Conservation (phyloP, 805 yeast species). For the Starmera quercuum region DNA sequence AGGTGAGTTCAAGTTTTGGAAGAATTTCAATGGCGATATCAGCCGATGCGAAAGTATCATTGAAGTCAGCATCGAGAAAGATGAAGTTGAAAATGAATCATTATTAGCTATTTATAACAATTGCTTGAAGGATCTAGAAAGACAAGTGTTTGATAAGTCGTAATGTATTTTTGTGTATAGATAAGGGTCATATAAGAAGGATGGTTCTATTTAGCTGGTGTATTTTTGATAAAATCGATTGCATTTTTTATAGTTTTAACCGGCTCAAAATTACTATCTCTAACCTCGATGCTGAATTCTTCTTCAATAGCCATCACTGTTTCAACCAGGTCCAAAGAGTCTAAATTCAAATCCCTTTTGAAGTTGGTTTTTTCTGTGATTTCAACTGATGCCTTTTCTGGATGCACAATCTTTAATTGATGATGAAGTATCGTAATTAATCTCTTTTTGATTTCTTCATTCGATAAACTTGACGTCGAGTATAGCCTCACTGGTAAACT, state of each 20-base stretch:
- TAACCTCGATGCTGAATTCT: conserved; percentile 57
- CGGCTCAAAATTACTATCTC: conserved; percentile 80
- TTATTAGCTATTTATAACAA: conserved; percentile 34
- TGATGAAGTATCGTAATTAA: conserved; percentile 30
- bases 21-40: conserved; percentile 41
- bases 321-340: conserved; percentile 66
- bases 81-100: conserved; percentile 16
- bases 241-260: conserved; percentile 85
- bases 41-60: conserved; percentile 37
- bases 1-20: conserved; percentile 67
- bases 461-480: not conserved
- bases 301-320: conserved; percentile 69
- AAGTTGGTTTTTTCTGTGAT: conserved; percentile 41
- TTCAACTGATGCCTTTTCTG: conserved; percentile 16
- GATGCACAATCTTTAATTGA: conserved; percentile 44
- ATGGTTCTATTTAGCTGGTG: conserved; percentile 12
- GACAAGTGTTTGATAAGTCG: conserved; percentile 25
- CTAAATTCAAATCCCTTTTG: conserved; percentile 59
- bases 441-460: not conserved
- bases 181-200: not conserved
- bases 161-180: not conserved
- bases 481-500: not conserved
- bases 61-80: conserved; percentile 20
- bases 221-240: conserved; percentile 53
- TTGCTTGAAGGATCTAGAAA: conserved; percentile 36